These are phyloP conservation scores for Smithsoniella earleae DNA, from an alignment of 163 green algal species.

Conservation along the genomic window DNA sequence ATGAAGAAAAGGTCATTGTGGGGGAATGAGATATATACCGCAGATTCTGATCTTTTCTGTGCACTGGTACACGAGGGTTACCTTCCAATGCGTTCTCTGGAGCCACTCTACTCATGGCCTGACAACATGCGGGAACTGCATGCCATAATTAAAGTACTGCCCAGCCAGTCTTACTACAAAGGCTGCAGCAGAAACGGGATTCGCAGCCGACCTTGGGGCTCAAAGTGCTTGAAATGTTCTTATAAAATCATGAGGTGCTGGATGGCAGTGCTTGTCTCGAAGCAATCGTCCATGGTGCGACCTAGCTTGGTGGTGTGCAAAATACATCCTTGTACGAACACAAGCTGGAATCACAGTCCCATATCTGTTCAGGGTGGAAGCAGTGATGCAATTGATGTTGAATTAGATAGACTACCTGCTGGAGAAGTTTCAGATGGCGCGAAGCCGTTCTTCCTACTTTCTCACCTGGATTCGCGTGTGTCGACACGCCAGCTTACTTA, in stretches of 20 bases:
- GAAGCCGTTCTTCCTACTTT: conserved; percentile 18
- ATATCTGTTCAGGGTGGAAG: not conserved
- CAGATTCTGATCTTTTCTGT: conserved; percentile 17
- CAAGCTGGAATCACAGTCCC: not conserved
- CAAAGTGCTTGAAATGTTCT: not conserved
- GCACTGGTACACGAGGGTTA: conserved; percentile 10
- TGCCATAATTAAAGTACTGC: conserved; percentile 4
- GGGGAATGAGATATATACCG: not conserved
- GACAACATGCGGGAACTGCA: conserved; percentile 19
- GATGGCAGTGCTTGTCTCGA: conserved; percentile 18
- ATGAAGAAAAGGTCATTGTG: conserved; percentile 19
- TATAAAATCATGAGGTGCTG: conserved; percentile 16
- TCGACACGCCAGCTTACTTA: conserved; percentile 11
- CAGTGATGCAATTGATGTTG: conserved; percentile 17
- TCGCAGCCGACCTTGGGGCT: conserved; percentile 9
- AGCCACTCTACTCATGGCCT: conserved; percentile 8
- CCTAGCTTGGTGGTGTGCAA: not conserved
- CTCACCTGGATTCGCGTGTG: conserved; percentile 5
- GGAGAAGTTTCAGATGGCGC: not conserved
- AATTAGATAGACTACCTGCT: conserved; percentile 17
- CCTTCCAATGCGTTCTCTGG: not conserved
- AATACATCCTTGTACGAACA: not conserved
- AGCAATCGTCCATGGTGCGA: not conserved
- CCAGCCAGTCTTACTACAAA: not conserved
- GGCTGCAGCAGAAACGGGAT: not conserved